Conservation (phyloP, 352 stramenopile genomes). For the Globisporangium lucens region DNA sequence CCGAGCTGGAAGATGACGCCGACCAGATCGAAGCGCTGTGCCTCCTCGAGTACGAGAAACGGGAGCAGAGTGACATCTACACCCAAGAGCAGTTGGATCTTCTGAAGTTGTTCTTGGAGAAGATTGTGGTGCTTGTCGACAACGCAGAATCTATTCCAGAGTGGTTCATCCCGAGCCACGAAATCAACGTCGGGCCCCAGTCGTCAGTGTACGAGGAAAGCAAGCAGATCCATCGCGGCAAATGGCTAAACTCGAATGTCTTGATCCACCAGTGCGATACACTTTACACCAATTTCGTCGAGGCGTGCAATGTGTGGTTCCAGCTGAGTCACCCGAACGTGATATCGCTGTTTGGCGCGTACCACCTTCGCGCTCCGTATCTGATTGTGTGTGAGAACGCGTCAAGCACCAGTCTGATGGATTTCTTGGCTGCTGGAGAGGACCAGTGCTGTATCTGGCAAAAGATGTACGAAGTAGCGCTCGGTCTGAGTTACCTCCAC, state of each 20-base stretch:
- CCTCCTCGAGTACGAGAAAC: constrained; percentile 3
- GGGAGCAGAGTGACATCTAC: constrained; percentile 2
- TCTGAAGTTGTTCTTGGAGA: constrained; percentile 4
- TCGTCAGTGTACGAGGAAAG: constrained; percentile 4
- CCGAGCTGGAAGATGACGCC: background rate
- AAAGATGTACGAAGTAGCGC: constrained; percentile 1
- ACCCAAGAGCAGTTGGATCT: background rate
- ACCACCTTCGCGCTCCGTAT: constrained; percentile 12
- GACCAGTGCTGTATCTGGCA: background rate
- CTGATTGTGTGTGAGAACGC: constrained; percentile 18
- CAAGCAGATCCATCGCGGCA: constrained; percentile 14
- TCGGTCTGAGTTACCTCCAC: background rate
- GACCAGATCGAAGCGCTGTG: background rate
- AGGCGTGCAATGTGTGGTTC: constrained; percentile 21
- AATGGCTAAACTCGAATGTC: constrained; percentile 35
- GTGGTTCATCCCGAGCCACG: constrained; percentile 11
- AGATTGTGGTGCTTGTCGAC: background rate
- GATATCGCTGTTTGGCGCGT: constrained; percentile 25
- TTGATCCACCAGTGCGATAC: background rate
- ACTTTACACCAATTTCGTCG: background rate
- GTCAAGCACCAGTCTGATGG: constrained; percentile 1
- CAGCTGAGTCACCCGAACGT: constrained; percentile 26
- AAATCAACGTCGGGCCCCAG: background rate
- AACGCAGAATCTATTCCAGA: background rate
- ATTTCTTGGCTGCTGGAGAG: background rate